Percentiles rank a stretch among this genome's conserved stretches.
Conservation (phyloP, 768 basidiomycete genomes). For the Lyophyllum shimeji region DNA sequence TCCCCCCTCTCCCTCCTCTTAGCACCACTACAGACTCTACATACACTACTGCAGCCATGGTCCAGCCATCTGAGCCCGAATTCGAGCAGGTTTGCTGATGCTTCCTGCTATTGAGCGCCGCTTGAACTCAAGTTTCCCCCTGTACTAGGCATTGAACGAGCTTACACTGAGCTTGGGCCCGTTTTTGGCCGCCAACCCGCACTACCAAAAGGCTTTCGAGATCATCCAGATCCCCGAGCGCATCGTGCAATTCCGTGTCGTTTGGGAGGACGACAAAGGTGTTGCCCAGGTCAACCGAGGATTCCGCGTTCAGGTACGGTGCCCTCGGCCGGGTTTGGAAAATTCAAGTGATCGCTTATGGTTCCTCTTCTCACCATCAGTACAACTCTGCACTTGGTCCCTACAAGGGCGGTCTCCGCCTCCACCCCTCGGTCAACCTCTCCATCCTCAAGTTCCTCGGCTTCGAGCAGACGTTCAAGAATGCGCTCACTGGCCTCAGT, state of each 20-base stretch:
- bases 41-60: slow-evolving; percentile 27
- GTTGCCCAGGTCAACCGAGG: slow-evolving; percentile 68
- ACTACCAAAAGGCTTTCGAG: slow-evolving; percentile 66
- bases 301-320: slow-evolving; percentile 68
- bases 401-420: slow-evolving; percentile 77
- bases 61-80: slow-evolving; percentile 60
- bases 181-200: slow-evolving; percentile 66
- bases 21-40: background rate
- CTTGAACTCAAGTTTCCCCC: background rate
- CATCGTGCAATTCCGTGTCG: slow-evolving; percentile 67
- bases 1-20: slow-evolving; percentile 1
- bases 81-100: slow-evolving; percentile 57
- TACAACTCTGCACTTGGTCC: slow-evolving; percentile 80
- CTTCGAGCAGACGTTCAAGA: slow-evolving; percentile 82
- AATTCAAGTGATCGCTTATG: background rate
- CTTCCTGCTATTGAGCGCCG: background rate
- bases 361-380: slow-evolving; percentile 26
- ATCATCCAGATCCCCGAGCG: slow-evolving; percentile 60
- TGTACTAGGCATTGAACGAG: slow-evolving; percentile 58
- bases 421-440: slow-evolving; percentile 78
- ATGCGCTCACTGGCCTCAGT: slow-evolving; percentile 72
- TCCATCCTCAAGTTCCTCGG: slow-evolving; percentile 85
- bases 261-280: slow-evolving; percentile 75
- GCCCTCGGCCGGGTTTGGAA: background rate
- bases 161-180: slow-evolving; percentile 59